Evolutionary conservation across 2,329 filamentous ascomycete genomes (phyloP), one percentile per base, ranked within the genome.

Genomic region (Didymella glomerata): DNA sequence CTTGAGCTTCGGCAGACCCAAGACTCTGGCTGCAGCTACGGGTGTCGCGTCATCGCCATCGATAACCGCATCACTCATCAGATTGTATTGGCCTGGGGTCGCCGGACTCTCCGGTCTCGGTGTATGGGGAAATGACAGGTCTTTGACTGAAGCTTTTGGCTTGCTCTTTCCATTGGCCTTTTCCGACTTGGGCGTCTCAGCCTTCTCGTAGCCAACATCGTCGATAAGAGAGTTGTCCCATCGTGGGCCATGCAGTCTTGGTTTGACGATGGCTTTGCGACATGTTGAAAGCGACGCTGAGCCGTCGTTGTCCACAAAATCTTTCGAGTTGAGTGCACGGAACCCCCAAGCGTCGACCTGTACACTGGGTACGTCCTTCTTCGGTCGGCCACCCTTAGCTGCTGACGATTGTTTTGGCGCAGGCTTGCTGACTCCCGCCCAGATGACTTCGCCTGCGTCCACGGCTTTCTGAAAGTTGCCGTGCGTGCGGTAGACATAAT

Each of bases 401-500:
- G 42, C 67, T 76, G 60, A 44, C 76, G 60, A 41, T 49, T 69
- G 65, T 46, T 69, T 69, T 7, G 59, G 61, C 25, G 64, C 72
- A 65, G 67, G 75, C 73, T 50, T 73, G 62, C 51, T 66, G 5
- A 86, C 82, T n/a, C 81, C 83, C 57, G 83, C 83, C 85, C 85
- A 87, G 7, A 76, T 74, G 5, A 81, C 78, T 24, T 80, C 73
- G 2, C 83, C 82, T 27, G 73, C 69, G 18, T 83, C 79, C 3
- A 86, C 85, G 10, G 84, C 79, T 56, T 81, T 79, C 18, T 81
- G 73, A 52, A 86, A 88, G 53, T 84, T 82, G 1, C 69, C 71
- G 40, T 80, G 78, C 0, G 84, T 83, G 50, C 85, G 85, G 62
- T 87, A 86, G 9, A 84, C 70, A 70, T 85, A 88, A 59, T 84